phyloP scores from a whole-genome alignment of 805 yeast genomes.

The Yarrowia sp. region DNA sequence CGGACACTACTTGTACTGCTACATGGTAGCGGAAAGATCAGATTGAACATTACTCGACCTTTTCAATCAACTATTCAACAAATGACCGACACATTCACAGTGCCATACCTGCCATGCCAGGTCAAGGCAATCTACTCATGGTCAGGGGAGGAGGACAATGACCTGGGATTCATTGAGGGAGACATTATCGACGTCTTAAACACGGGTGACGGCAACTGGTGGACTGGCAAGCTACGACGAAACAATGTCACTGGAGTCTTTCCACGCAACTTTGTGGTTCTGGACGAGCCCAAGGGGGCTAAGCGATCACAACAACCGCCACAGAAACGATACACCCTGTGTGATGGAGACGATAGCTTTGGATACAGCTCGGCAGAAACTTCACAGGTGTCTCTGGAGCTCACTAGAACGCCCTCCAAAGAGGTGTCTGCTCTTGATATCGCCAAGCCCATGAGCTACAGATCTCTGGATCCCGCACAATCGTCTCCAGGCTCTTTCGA shows the following conservation, averaged over 20 bases:
- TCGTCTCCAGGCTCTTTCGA: not conserved
- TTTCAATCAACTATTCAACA: not conserved
- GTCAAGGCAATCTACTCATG: conserved; percentile 85
- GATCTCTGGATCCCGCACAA: not conserved
- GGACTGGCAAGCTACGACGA: conserved; percentile 78
- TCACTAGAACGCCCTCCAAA: not conserved
- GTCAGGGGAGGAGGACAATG: conserved; percentile 86
- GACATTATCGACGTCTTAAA: conserved; percentile 82
- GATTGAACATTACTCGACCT: too few relatives aligned
- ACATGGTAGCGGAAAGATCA: not conserved
- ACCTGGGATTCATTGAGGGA: conserved; percentile 90
- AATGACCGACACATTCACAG: conserved; percentile 22
- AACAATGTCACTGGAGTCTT: conserved; percentile 82
- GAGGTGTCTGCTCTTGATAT: conserved; percentile 4
- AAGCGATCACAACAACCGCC: not conserved
- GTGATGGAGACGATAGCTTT: conserved; percentile 10
- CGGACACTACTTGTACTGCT: not conserved
- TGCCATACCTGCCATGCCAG: conserved; percentile 54
- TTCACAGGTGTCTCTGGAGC: conserved; percentile 11
- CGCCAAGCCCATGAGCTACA: conserved; percentile 6
- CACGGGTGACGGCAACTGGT: conserved; percentile 86
- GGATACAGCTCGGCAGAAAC: not conserved
- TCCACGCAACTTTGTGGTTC: conserved; percentile 74
- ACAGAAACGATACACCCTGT: conserved; percentile 6
- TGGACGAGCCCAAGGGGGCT: conserved; percentile 32